phyloP scores from a whole-genome alignment of 1,139 yeast species.

The Scheffersomyces quercinus region DNA sequence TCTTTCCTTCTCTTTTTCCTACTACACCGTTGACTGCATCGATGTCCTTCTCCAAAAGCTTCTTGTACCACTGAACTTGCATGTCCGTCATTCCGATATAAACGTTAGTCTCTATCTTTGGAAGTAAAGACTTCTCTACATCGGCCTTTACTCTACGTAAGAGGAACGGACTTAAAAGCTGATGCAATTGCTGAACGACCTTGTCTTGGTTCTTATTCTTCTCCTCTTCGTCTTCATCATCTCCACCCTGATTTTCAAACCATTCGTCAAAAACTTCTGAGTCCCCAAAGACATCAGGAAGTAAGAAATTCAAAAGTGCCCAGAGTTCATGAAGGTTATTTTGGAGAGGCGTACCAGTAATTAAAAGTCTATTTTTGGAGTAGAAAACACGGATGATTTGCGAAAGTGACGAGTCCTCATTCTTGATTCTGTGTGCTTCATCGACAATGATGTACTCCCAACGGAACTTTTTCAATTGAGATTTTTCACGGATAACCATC shows the following conservation, averaged over 20 bases:
- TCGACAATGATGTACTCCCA: constrained; percentile 96
- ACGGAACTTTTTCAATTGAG: constrained; percentile 73
- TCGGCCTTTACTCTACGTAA: constrained; percentile 89
- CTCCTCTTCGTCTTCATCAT: constrained; percentile 35
- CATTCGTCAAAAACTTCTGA: constrained; percentile 88
- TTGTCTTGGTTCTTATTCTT: constrained; percentile 62
- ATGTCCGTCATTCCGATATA: constrained; percentile 93
- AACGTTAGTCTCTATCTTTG: constrained; percentile 85
- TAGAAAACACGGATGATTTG: constrained; percentile 86
- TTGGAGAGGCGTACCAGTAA: constrained; percentile 96
- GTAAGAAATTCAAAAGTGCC: constrained; percentile 86
- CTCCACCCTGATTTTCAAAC: constrained; percentile 53
- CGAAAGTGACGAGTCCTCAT: constrained; percentile 86
- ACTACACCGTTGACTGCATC: constrained; percentile 95
- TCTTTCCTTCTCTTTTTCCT: constrained; percentile 87
- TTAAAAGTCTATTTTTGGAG: constrained; percentile 78
- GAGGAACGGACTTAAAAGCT: constrained; percentile 82
- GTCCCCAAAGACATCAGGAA: constrained; percentile 95
- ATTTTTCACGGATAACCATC: constrained; percentile 86
- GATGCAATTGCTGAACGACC: constrained; percentile 82
- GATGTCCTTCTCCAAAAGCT: constrained; percentile 84
- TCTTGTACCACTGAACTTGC: constrained; percentile 92
- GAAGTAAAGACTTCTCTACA: constrained; percentile 86
- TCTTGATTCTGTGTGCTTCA: constrained; percentile 96
- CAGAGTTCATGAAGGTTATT: constrained; percentile 93